These are phyloP conservation scores for Glycine soja DNA, from an alignment of 306 rosid species.

Conservation along the genomic window DNA sequence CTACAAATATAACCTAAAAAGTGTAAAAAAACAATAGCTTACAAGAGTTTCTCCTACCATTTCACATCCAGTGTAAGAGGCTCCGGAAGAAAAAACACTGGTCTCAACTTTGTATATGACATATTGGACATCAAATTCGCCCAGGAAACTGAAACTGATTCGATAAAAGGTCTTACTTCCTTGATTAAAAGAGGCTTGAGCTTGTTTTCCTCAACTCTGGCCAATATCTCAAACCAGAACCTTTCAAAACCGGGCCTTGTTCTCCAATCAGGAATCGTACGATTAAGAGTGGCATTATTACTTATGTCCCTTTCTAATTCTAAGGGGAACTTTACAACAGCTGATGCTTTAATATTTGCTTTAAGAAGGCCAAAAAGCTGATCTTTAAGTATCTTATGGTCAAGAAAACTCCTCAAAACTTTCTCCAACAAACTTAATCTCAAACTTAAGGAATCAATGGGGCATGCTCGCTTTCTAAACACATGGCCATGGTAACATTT, in stretches of 20 bases:
- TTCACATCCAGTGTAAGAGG: constrained; percentile 89
- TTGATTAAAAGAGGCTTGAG: constrained; percentile 62
- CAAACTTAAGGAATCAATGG: constrained; percentile 66
- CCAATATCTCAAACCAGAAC: constrained; percentile 72
- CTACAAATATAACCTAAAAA: constrained; percentile 32
- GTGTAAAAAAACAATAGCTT: constrained; percentile 42
- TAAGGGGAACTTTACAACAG: constrained; percentile 62
- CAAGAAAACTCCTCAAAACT: constrained; percentile 63
- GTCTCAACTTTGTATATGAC: constrained; percentile 75
- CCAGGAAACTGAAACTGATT: constrained; percentile 76
- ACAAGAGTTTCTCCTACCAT: constrained; percentile 70
- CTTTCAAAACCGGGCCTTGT: constrained; percentile 67
- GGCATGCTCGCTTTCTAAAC: constrained; percentile 53
- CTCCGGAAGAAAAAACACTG: constrained; percentile 77
- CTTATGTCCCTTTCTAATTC: constrained; percentile 67
- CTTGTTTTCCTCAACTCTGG: constrained; percentile 62
- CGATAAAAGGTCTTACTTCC: constrained; percentile 65
- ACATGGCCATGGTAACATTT: constrained; percentile 67
- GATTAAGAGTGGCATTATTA: constrained; percentile 44
- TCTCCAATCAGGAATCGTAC: constrained; percentile 70
- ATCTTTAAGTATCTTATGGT: constrained; percentile 57
- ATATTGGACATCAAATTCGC: constrained; percentile 77
- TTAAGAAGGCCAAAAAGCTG: constrained; percentile 57
- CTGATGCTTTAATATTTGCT: constrained; percentile 75
- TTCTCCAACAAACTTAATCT: constrained; percentile 64